Evolutionary conservation across 2,329 filamentous ascomycete genomes (phyloP), one percentile per base, ranked within the genome.

Genomic region (Cadophora malorum): DNA sequence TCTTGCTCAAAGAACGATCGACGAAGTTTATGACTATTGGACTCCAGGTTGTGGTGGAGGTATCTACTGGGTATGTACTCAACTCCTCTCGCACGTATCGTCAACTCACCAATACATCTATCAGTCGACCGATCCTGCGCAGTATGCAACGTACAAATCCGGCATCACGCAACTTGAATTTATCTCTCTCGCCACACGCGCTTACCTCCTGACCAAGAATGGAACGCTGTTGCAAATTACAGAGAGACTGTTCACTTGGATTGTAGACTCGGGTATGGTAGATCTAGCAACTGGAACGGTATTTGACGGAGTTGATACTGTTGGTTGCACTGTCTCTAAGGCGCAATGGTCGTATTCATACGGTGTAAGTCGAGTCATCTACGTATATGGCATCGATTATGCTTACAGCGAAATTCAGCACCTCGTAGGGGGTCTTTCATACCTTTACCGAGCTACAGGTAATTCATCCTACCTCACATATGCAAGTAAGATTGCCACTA

Each of bases 101-200:
- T 4, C n/a, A 49, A 21, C 63, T 58, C 8, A 63, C 45, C 12
- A 4, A 5, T 3, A 47, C 7, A 4, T 14, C 1, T 10, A 35
- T 9, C 14, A 65, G 63, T 65, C 63, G n/a, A 65, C 53, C 5
- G 63, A 65, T 50, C 55, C 63, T 2, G 41, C 35, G 9, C 53
- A 65, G 14, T 60, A 50, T 52, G 14, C 55, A 8, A 59, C 63
- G 16, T 65, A 65, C 63, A 65, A 65, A 41, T 65, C 63, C 21
- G 63, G 63, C 41, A 65, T 65, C 41, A 65, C 63, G 23, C 63
- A 65, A 52, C 21, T 65, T 12, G 53, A 56, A 14, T 65, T 65
- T 53, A 65, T 65, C 38, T 65, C 63, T 31, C 53, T 65, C 3
- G 63, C 63, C 14, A 41, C 53, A 2, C 23, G 63, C n/a, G 33